Evolutionary conservation across 1,284 basidiomycete species (phyloP).

Genomic region (Trichosporon coremiiforme): DNA sequence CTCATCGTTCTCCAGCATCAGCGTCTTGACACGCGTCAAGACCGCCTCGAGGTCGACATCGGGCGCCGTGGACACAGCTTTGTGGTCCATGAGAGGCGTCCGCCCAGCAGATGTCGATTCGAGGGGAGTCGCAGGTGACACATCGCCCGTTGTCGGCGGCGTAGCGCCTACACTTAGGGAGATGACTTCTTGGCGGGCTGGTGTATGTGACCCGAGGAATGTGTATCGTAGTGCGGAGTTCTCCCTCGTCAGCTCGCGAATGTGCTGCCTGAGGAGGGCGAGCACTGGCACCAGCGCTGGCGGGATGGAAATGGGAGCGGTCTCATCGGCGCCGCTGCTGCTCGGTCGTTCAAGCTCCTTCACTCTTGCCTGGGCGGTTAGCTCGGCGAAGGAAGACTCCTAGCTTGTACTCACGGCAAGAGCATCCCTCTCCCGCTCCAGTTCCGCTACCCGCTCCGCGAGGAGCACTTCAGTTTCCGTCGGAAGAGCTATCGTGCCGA

Average conservation of each 20-base stretch:
- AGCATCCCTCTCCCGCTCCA: conserved; percentile 44
- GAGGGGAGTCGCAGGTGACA: conserved; percentile 24
- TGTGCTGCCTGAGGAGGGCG: conserved; percentile 41
- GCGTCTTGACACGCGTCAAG: conserved; percentile 43
- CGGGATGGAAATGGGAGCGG: conserved; percentile 36
- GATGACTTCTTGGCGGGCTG: conserved; percentile 13
- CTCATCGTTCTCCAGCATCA: conserved; percentile 52
- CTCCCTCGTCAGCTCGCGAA: conserved; percentile 46
- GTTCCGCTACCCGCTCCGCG: conserved; percentile 37
- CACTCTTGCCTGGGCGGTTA: neutral
- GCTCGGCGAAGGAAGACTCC: neutral
- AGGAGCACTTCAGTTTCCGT: conserved; percentile 43
- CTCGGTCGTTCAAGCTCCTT: conserved; percentile 15
- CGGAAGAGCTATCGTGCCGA: conserved; percentile 27
- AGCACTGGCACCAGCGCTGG: conserved; percentile 42
- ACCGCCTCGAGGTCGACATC: conserved; percentile 43
- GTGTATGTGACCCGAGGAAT: conserved; percentile 37
- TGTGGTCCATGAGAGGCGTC: neutral
- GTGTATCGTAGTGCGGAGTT: conserved; percentile 52
- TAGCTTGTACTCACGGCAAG: conserved; percentile 35
- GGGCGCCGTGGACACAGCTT: neutral
- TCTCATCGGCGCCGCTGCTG: conserved; percentile 4
- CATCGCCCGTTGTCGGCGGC: conserved; percentile 18
- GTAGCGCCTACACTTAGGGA: conserved; percentile 30
- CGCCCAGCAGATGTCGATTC: conserved; percentile 7